A percentile compares a stretch with the other conserved stretches of the same genome.
Conservation (phyloP, 805 yeast genomes). For the Millerozyma acaciae region DNA sequence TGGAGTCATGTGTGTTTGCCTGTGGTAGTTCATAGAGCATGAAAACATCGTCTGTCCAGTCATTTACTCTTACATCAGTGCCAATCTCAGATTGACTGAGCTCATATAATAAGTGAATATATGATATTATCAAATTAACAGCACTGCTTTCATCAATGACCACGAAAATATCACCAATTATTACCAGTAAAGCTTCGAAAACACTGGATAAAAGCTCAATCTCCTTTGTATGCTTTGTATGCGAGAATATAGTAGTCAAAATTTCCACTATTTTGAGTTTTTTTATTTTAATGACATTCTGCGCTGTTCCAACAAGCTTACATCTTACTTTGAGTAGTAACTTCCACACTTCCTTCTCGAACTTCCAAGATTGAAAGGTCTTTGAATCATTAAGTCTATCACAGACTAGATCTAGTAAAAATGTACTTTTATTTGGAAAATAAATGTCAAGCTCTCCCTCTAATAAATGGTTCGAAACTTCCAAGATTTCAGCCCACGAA, state of each 20-base stretch:
- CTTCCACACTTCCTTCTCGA: conserved; percentile 45
- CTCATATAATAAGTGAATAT: conserved; percentile 7
- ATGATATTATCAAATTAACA: conserved; percentile 23
- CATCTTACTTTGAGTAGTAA: conserved; percentile 42
- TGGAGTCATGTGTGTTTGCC: conserved; percentile 17
- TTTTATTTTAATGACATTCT: too few relatives aligned
- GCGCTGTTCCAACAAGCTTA: too few relatives aligned
- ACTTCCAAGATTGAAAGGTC: conserved; percentile 41
- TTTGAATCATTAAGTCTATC: conserved; percentile 54
- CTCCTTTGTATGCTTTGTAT: conserved; percentile 2
- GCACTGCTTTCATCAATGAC: conserved; percentile 30
- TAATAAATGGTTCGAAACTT: conserved; percentile 29
- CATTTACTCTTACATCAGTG: conserved; percentile 16
- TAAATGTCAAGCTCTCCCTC: conserved; percentile 31
- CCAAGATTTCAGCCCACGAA: conserved; percentile 38
- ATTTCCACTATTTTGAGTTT: conserved; percentile 39
- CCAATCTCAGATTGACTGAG: conserved; percentile 13
- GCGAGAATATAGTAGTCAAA: conserved; percentile 10
- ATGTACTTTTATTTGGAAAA: conserved; percentile 53
- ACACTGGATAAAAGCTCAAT: conserved; percentile 14
- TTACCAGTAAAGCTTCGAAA: conserved; percentile 14
- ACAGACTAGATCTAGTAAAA: conserved; percentile 55
- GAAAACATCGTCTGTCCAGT: conserved; percentile 24
- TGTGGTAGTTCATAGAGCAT: conserved; percentile 21
- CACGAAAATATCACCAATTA: conserved; percentile 23